Percentiles rank a stretch among this genome's conserved stretches.
Evolutionary conservation across 345 rosid genomes (phyloP).

Genomic region (Noccaea caerulescens): DNA sequence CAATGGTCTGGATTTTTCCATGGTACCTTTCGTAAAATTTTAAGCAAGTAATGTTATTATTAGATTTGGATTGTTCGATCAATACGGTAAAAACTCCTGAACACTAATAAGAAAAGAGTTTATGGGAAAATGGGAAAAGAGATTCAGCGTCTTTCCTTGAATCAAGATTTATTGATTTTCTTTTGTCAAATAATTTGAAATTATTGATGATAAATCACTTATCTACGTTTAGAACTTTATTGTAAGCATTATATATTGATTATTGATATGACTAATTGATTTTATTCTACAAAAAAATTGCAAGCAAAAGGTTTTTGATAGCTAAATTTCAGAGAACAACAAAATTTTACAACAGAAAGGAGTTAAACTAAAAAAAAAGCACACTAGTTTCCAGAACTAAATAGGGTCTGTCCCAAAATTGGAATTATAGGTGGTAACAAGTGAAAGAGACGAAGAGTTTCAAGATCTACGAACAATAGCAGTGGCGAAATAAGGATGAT

Average conservation of each 20-base stretch:
- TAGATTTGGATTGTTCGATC: conserved; percentile 5
- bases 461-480: conserved; percentile 87
- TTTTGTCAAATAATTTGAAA: neutral
- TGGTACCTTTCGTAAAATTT: conserved; percentile 2
- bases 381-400: neutral
- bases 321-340: neutral
- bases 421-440: neutral
- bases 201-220: neutral
- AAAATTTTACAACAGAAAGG: conserved; percentile 25
- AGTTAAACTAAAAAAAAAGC: neutral
- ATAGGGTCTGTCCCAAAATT: neutral
- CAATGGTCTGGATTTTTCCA: neutral
- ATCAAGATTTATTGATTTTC: neutral
- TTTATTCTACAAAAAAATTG: neutral
- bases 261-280: too few relatives aligned
- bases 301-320: neutral
- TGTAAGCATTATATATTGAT: too few relatives aligned
- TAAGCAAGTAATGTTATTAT: conserved; percentile 6
- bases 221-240: too few relatives aligned
- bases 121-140: neutral
- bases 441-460: conserved; percentile 35
- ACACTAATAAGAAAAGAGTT: neutral
- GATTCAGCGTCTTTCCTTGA: neutral
- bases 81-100: neutral
- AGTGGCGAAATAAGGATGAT: conserved; percentile 90